Conservation (phyloP, 805 yeast genomes). For the Myxozyma sirexii region DNA sequence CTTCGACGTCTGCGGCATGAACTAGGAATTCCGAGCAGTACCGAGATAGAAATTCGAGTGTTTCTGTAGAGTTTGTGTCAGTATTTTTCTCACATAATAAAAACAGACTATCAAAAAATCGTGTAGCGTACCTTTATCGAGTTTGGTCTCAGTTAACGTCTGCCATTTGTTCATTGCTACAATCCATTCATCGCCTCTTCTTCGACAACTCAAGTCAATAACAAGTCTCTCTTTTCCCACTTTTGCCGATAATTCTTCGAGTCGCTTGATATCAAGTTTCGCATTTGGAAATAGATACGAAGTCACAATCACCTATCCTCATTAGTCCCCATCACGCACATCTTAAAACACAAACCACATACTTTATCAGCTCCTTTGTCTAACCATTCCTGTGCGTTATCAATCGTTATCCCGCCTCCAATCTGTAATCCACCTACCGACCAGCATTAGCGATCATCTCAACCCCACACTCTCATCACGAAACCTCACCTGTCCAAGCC, state of each 20-base stretch:
- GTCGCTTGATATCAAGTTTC: constrained; percentile 53
- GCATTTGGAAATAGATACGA: constrained; percentile 84
- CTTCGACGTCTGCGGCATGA: constrained; percentile 99
- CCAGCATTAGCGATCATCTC: neutral
- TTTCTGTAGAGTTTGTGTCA: constrained; percentile 40
- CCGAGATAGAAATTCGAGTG: constrained; percentile 56
- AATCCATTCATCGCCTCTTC: constrained; percentile 60
- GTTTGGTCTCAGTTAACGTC: constrained; percentile 68
- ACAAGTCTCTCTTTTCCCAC: constrained; percentile 74
- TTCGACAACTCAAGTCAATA: constrained; percentile 60
- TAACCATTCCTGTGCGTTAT: constrained; percentile 79
- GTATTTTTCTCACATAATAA: neutral
- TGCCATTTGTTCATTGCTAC: constrained; percentile 99
- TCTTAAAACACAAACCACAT: neutral
- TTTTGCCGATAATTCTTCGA: constrained; percentile 51
- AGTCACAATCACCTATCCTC: constrained; percentile 73
- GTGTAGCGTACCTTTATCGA: constrained; percentile 44
- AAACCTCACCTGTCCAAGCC: constrained; percentile 61
- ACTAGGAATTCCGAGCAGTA: constrained; percentile 86
- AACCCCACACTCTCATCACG: neutral
- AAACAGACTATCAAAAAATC: neutral
- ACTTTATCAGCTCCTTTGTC: constrained; percentile 72
- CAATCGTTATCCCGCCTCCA: constrained; percentile 87
- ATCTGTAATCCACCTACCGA: constrained; percentile 59
- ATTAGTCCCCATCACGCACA: too few relatives aligned